phyloP scores from a whole-genome alignment of 2,329 filamentous ascomycete species.

The Cladosporium halotolerans region DNA sequence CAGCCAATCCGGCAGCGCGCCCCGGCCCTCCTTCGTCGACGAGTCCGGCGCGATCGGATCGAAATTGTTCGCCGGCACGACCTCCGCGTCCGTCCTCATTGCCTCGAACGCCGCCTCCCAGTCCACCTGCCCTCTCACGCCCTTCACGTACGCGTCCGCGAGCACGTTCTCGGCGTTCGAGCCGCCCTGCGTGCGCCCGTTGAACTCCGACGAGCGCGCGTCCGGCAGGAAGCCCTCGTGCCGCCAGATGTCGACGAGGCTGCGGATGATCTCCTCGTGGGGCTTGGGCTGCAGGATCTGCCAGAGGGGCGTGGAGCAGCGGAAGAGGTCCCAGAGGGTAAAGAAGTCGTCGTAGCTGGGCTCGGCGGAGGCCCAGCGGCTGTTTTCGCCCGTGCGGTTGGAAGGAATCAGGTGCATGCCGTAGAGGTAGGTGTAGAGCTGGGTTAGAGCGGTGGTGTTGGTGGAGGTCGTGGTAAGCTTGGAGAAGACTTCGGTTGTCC shows the following conservation, averaged over 20 bases:
- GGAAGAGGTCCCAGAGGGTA: constrained; percentile 62
- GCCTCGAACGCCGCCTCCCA: constrained; percentile 58
- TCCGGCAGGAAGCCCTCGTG: constrained; percentile 68
- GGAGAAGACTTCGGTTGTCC: constrained; percentile 56
- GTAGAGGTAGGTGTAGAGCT: constrained; percentile 58
- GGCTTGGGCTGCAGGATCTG: constrained; percentile 57
- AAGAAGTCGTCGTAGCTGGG: constrained; percentile 70
- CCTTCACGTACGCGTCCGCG: constrained; percentile 66
- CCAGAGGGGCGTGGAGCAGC: constrained; percentile 58
- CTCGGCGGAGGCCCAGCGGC: constrained; percentile 55
- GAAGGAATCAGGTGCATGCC: constrained; percentile 63
- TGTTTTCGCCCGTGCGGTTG: constrained; percentile 65
- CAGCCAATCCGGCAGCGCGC: constrained; percentile 64
- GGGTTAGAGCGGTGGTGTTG: constrained; percentile 20
- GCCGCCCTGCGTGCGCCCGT: constrained; percentile 63
- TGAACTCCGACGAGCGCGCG: constrained; percentile 61
- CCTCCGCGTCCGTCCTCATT: constrained; percentile 62
- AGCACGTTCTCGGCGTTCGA: constrained; percentile 67
- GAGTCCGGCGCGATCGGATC: constrained; percentile 52
- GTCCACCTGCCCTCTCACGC: constrained; percentile 55
- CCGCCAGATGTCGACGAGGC: constrained; percentile 58
- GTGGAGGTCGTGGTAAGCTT: constrained; percentile 45
- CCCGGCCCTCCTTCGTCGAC: constrained; percentile 61
- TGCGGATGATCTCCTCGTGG: constrained; percentile 61
- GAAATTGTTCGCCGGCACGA: constrained; percentile 53